Conservation (phyloP, 73 alveolate species). For the Blepharisma stoltei region DNA sequence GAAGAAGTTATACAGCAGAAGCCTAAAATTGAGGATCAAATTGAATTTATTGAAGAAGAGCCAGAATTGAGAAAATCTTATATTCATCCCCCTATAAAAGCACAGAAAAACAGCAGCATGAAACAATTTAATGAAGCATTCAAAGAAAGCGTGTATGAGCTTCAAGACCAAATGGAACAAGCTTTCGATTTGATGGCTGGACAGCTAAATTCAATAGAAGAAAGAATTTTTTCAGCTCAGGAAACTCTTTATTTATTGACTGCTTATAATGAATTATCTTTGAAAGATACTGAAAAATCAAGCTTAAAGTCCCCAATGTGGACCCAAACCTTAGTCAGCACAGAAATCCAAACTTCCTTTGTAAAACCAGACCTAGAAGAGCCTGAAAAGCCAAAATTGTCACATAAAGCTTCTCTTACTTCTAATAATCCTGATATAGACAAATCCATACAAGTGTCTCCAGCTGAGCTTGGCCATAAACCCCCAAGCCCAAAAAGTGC, state of each 20-base stretch:
- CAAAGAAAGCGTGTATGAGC: not conserved
- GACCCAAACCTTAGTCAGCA: not conserved
- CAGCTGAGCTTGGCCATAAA: not conserved
- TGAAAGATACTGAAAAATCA: not conserved
- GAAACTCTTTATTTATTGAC: not conserved
- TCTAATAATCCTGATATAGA: not conserved
- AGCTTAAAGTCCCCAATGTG: not conserved
- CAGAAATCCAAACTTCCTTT: not conserved
- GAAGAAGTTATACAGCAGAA: no score
- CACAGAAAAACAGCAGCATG: not conserved
- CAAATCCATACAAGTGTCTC: not conserved
- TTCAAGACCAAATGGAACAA: slow-evolving; percentile 14
- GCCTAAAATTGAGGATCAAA: no score
- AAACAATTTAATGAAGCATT: not conserved
- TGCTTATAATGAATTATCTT: not conserved
- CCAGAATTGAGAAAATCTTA: not conserved
- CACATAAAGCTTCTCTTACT: not conserved
- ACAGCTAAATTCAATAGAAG: not conserved
- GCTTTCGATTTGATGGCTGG: not conserved
- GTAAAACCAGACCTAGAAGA: not conserved
- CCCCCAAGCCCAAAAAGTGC: not conserved
- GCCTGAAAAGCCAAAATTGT: not conserved
- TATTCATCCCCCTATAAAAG: not conserved
- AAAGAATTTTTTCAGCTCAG: slow-evolving; percentile 13
- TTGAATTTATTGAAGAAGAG: no score